Evolutionary conservation across 352 stramenopile species (phyloP), one percentile per base, ranked within the genome.

Genomic region (Globisporangium sylvaticum): DNA sequence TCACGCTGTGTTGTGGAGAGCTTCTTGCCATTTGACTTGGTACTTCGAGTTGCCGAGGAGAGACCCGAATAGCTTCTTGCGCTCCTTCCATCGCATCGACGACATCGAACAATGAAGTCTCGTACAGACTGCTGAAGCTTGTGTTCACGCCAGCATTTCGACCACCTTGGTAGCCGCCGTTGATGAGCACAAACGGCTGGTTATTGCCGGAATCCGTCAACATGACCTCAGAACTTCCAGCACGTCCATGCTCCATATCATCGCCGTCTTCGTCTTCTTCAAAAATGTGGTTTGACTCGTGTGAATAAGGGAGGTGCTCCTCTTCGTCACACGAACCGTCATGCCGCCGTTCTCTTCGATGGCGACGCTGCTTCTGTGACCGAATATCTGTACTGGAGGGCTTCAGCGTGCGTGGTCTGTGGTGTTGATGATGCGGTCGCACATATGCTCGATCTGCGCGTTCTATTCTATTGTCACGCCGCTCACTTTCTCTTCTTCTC

Each of bases 61-160:
- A 46, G 15, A 15, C 27, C 8, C 50, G 24, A 5, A 15, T 42
- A 31, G 25, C 20, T 54, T 7, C 29, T 15, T 22, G 27, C 24
- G n/a, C 34, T 29, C 27, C 54, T 60, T 87, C 79, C 20, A 88
- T 72, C 0, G 73, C 70, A 29, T 88, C 71, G 2, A 88, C 71
- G 8, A 81, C 70, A 27, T 84, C 79, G 37, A 85, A 76, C 29
- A 88, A 52, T 3, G 75, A 83, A 3, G 73, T 69, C 29, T 88
- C 79, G 53, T 81, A 84, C 58, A 88, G 27, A 53, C 50, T 69
- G 24, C 62, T 65, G 39, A 74, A 74, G 34, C 64, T 76, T 12
- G 31, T 27, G 53, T n/a, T 46, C 3, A 46, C 24, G 2, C 44
- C 39, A n/a, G 24, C 7, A 22, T 42, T 29, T 4, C 20, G 50